These are phyloP conservation scores for Allantophomopsis lycopodina DNA, from an alignment of 2,329 filamentous ascomycete species.

Conservation along the genomic window DNA sequence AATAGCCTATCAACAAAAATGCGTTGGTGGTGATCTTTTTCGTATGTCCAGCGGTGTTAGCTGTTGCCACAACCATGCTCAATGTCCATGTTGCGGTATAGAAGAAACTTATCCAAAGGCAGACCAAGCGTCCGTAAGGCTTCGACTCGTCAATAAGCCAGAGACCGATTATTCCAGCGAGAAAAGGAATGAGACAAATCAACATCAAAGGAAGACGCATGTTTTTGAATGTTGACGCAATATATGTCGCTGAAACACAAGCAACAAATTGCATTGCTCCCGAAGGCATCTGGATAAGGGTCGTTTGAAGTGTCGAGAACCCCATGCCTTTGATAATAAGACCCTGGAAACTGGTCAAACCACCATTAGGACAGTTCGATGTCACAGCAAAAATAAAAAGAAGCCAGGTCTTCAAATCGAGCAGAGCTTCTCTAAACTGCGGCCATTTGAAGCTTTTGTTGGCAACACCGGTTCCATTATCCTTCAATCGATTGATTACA, in stretches of 20 bases:
- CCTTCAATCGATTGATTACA: slow-evolving; percentile 36
- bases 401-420: slow-evolving; percentile 22
- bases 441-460: slow-evolving; percentile 35
- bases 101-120: slow-evolving; percentile 45
- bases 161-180: slow-evolving; percentile 44
- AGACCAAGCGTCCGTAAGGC: slow-evolving; percentile 28
- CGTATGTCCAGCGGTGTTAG: no score
- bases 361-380: slow-evolving; percentile 2
- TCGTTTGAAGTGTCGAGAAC: slow-evolving; percentile 22
- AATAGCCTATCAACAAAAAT: no score
- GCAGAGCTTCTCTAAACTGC: slow-evolving; percentile 24
- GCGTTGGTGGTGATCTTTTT: no score
- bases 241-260: no score
- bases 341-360: slow-evolving; percentile 24
- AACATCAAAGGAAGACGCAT: slow-evolving; percentile 1
- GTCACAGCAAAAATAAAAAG: slow-evolving; percentile 17
- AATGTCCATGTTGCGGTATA: no score
- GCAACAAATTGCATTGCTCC: slow-evolving; percentile 42
- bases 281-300: slow-evolving; percentile 27
- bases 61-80: no score
- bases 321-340: slow-evolving; percentile 27
- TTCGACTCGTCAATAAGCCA: slow-evolving; percentile 38
- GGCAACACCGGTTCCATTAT: slow-evolving; percentile 39
- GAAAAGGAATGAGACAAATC: slow-evolving; percentile 24
- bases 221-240: background rate